These are phyloP conservation scores for Saccharomycopsis schoenii DNA, from an alignment of 805 yeast species.

Conservation along the genomic window DNA sequence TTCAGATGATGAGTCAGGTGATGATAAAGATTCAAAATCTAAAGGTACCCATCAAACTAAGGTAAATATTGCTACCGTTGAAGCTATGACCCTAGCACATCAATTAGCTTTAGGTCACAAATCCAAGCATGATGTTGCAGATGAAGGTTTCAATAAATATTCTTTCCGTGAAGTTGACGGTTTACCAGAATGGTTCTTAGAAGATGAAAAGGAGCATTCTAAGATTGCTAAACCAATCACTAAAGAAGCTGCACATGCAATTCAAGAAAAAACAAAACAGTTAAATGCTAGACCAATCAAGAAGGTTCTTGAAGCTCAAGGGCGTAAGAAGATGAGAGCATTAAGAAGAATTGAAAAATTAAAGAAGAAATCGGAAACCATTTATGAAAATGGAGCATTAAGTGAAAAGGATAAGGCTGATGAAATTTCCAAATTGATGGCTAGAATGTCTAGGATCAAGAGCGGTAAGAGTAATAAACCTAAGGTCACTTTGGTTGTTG, in stretches of 20 bases:
- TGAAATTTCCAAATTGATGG: slow-evolving; percentile 81
- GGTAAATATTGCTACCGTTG: slow-evolving; percentile 81
- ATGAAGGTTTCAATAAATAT: slow-evolving; percentile 87
- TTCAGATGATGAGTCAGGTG: slow-evolving; percentile 28
- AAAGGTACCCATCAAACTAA: slow-evolving; percentile 46
- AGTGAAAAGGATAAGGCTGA: slow-evolving; percentile 92
- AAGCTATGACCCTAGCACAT: slow-evolving; percentile 97
- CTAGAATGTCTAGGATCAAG: slow-evolving; percentile 41
- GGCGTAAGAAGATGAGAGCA: slow-evolving; percentile 92
- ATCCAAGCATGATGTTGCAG: slow-evolving; percentile 74
- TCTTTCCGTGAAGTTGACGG: slow-evolving; percentile 88
- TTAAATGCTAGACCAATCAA: slow-evolving; percentile 96
- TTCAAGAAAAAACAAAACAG: slow-evolving; percentile 65
- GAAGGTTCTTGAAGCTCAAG: slow-evolving; percentile 97
- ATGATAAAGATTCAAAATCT: slow-evolving; percentile 34
- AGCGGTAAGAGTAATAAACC: slow-evolving; percentile 39
- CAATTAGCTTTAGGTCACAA: slow-evolving; percentile 85
- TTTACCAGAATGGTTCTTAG: slow-evolving; percentile 94
- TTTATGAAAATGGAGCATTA: slow-evolving; percentile 78
- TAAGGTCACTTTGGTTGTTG: slow-evolving; percentile 81
- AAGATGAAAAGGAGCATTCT: slow-evolving; percentile 82
- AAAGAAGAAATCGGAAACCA: slow-evolving; percentile 85
- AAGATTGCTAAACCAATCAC: slow-evolving; percentile 87
- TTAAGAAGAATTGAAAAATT: slow-evolving; percentile 75
- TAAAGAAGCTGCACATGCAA: slow-evolving; percentile 79